A percentile compares a stretch with the other conserved stretches of the same genome.
Evolutionary conservation across 305 asterid species (phyloP).

Genomic region (Nicotiana rustica): DNA sequence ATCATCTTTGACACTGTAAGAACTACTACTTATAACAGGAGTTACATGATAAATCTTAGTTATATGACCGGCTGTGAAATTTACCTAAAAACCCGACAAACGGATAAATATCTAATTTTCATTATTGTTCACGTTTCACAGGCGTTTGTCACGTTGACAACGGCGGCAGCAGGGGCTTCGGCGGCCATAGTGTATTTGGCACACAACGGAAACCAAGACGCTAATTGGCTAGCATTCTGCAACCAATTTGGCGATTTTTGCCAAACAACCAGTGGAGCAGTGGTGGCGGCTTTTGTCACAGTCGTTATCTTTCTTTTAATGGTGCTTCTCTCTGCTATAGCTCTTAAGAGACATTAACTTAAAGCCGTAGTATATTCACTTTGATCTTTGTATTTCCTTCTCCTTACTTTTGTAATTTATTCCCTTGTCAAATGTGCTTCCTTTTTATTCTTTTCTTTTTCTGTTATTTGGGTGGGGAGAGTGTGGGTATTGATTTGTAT

Average conservation of each 20-base stretch:
- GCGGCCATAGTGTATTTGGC: constrained; percentile 79
- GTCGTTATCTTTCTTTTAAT: constrained; percentile 57
- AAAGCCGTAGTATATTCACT: no score
- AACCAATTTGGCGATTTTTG: constrained; percentile 74
- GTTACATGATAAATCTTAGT: no score
- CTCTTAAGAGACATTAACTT: constrained; percentile 51
- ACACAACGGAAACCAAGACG: constrained; percentile 65
- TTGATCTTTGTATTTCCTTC: background rate
- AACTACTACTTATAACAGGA: background rate
- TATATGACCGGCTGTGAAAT: no score
- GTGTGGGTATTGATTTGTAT: background rate
- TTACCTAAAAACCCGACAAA: no score
- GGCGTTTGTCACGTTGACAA: constrained; percentile 58
- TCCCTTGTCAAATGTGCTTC: background rate
- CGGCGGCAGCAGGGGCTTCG: constrained; percentile 64
- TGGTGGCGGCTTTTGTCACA: constrained; percentile 59
- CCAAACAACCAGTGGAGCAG: constrained; percentile 64
- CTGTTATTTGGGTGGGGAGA: constrained; percentile 6
- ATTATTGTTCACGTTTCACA: constrained; percentile 32
- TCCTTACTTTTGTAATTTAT: constrained; percentile 4
- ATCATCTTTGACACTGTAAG: constrained; percentile 74
- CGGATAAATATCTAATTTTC: background rate
- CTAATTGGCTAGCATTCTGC: constrained; percentile 81
- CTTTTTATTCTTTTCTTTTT: background rate
- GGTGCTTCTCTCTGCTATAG: constrained; percentile 66